Percentiles rank a stretch among this genome's conserved stretches.
phyloP scores from a whole-genome alignment of 768 basidiomycete species.

The Porphyrellus cyaneotinctus region DNA sequence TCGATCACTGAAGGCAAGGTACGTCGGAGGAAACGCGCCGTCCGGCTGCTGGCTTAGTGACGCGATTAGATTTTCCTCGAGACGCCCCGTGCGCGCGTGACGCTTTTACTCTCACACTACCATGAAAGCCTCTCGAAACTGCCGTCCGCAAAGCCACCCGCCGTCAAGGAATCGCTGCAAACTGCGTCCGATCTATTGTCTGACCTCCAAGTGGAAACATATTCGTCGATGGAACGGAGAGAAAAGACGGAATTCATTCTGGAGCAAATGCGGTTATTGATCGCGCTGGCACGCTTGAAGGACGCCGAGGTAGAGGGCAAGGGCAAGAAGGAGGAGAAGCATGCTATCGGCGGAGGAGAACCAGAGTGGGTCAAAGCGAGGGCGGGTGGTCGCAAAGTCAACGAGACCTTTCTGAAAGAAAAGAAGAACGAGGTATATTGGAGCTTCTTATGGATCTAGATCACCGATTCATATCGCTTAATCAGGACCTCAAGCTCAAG shows the following conservation, averaged over 20 bases:
- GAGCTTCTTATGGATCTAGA: neutral
- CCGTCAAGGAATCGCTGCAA: conserved; percentile 64
- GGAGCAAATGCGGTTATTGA: conserved; percentile 93
- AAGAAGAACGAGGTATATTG: conserved; percentile 77
- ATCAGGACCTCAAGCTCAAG: conserved; percentile 89
- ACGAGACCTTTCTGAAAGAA: conserved; percentile 87
- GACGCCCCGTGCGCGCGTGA: conserved; percentile 92
- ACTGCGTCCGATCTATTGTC: conserved; percentile 89
- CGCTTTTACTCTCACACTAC: conserved; percentile 78
- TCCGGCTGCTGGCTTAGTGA: neutral
- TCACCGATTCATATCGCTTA: neutral
- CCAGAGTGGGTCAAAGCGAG: conserved; percentile 91
- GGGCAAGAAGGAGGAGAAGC: conserved; percentile 49
- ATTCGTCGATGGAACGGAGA: conserved; percentile 95
- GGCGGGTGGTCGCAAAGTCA: conserved; percentile 91
- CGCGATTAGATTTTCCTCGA: conserved; percentile 84
- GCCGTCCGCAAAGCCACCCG: conserved; percentile 36
- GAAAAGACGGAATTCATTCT: conserved; percentile 99
- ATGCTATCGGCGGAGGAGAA: conserved; percentile 65
- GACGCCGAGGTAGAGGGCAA: conserved; percentile 60
- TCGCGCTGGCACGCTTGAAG: conserved; percentile 71
- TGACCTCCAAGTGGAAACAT: conserved; percentile 97
- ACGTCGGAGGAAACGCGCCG: conserved; percentile 18
- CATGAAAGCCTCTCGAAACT: conserved; percentile 66
- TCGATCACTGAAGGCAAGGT: conserved; percentile 97